Base-by-base conservation (phyloP, 2,329 filamentous ascomycete species). In the Venturia pyrina region DNA sequence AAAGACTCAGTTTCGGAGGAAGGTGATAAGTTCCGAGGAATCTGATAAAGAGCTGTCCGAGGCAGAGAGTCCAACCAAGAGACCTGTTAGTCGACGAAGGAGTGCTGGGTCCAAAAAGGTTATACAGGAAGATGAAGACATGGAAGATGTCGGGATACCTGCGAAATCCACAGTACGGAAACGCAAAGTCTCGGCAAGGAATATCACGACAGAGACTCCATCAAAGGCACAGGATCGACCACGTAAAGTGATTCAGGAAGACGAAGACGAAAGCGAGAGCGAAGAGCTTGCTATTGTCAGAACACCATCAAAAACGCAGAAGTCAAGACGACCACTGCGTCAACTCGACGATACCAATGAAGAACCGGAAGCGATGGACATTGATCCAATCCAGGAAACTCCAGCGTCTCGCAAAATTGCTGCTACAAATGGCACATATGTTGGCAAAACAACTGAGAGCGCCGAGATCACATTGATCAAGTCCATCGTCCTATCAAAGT, bases 401-500 rank as follows among this genome's bases (percentile, higher is more conserved):
- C 6, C 32, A 34, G 8, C 15, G 5, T 59, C 15, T 2, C 28
- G 15, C 8, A 37, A 59, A 15, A 19, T 19, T 21, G 15, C 19
- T 37, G 8, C 19, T 5, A 37, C 32, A 28, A 59, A 59, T 15
- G 32, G 32, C 15, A 37, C 10, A 37, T 32, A 34, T 37, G 53
- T n/a, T 8, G 28, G n/a, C 15, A 59, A 37, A 37, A 37, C 53
- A n/a, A 15, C 28, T 59, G 32, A 17, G 15, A 34, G 15, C 32
- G 40, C 24, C n/a, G 60, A 62, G 40, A 32, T 62, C 11, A 48
- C 40, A 32, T 17, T 62, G 13, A 44, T 66, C 40, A 66, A 62
- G 43, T 46, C 56, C 3, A 62, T 80, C 28, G 69, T 78, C 7
- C 70, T 81, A 53, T 77, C 79, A 17, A 78, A 76, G 66, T 73